A percentile compares a stretch with the other conserved stretches of the same genome.
Conservation (phyloP, 164 flowering plant species). For the Warburgia ugandensis region DNA sequence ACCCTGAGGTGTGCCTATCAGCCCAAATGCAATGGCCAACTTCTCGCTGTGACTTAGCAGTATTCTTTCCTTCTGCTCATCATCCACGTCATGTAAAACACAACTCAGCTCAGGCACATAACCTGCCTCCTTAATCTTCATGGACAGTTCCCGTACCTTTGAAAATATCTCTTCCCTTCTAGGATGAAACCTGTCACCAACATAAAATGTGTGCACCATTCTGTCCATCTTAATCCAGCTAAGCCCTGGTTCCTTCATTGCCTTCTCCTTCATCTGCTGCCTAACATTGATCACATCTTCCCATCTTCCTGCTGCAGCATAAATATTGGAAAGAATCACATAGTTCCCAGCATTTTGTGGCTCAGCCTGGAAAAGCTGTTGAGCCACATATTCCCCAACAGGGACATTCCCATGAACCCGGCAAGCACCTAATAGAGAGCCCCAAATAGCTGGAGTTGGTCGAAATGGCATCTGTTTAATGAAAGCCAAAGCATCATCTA, state of each 20-base stretch:
- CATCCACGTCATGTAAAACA: slow-evolving; percentile 20
- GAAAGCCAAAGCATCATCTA: slow-evolving; percentile 18
- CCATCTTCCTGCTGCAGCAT: slow-evolving; percentile 27
- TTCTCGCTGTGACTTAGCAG: slow-evolving; percentile 17
- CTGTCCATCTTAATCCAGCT: slow-evolving; percentile 24
- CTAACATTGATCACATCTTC: slow-evolving; percentile 26
- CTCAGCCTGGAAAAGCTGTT: slow-evolving; percentile 20
- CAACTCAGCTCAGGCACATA: slow-evolving; percentile 19
- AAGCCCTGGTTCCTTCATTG: slow-evolving; percentile 25
- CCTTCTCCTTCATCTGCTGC: slow-evolving; percentile 20
- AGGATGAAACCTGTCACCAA: slow-evolving; percentile 20
- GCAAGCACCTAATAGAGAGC: slow-evolving; percentile 28
- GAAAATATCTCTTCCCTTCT: slow-evolving; percentile 18
- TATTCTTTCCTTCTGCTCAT: slow-evolving; percentile 16
- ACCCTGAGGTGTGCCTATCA: slow-evolving; percentile 9
- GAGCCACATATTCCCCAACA: slow-evolving; percentile 26
- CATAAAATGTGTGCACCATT: slow-evolving; percentile 24
- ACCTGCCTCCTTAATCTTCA: slow-evolving; percentile 10
- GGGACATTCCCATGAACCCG: slow-evolving; percentile 18
- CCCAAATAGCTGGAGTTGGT: slow-evolving; percentile 30
- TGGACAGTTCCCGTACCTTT: slow-evolving; percentile 10
- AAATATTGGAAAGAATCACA: slow-evolving; percentile 27
- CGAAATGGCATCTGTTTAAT: slow-evolving; percentile 23
- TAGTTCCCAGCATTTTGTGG: slow-evolving; percentile 29
- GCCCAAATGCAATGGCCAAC: slow-evolving; percentile 14